Evolutionary conservation across 257 asterid species (phyloP).

Genomic region (Leonotis leonurus): DNA sequence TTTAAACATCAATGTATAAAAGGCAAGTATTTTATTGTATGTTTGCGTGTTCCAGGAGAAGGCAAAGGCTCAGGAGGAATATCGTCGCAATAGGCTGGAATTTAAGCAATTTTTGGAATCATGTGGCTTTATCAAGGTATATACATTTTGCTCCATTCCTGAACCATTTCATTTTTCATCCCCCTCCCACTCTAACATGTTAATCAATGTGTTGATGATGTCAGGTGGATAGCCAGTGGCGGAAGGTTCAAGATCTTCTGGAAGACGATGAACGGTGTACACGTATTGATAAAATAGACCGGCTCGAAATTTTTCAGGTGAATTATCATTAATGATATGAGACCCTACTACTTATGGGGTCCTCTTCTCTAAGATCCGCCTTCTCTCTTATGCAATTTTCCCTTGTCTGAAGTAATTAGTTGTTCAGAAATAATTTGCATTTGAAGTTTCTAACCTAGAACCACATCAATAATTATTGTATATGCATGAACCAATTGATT

Average conservation of each 20-base stretch:
- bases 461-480: not conserved
- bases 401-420: not conserved
- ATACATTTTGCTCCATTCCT: not conserved
- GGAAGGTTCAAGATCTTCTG: constrained; percentile 91
- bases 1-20: not conserved
- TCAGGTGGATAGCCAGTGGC: constrained; percentile 96
- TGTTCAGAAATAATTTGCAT: not conserved
- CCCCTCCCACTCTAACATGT: not conserved
- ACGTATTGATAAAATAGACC: constrained; percentile 83
- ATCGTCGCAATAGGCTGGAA: constrained; percentile 59
- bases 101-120: constrained; percentile 81
- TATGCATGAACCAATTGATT: constrained; percentile 6
- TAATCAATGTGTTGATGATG: not conserved
- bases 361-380: not conserved
- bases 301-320: constrained; percentile 92
- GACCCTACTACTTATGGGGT: not conserved
- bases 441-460: constrained; percentile 14
- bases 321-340: constrained; percentile 10
- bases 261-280: constrained; percentile 95
- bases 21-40: not conserved
- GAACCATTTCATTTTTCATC: not conserved
- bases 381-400: constrained; percentile 5
- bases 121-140: constrained; percentile 80
- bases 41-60: constrained; percentile 54
- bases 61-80: constrained; percentile 88